Base-by-base conservation (phyloP, 2,329 filamentous ascomycete genomes). In the Diatrype stigma region DNA sequence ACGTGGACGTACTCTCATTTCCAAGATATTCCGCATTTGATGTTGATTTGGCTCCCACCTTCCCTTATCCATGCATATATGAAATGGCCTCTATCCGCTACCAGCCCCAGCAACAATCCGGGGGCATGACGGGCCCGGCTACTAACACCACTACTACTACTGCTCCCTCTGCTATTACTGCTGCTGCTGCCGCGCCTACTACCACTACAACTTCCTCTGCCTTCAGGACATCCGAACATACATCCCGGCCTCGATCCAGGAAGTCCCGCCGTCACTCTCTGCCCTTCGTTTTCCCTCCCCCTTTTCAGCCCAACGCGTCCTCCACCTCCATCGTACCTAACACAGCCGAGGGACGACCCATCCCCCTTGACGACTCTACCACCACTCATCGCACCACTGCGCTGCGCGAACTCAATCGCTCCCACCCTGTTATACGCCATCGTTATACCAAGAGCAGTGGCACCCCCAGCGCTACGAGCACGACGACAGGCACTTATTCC, bases 361-460 rank as follows among this genome's bases (percentile, higher is more conserved):
- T 81, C 44, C 78, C 78, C 7, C 70, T 85, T 48, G 78, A 83
- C 66, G 74, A 80, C 66, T 74, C 72, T 54, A 81, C 77, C 3
- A 74, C 77, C 47, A 74, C 80, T 45, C 71, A 81, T 60, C 76
- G 79, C 55, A 84, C 80, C n/a, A 79, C 78, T 17, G 80, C 81
- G 45, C 70, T 85, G 47, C 78, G 81, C 49, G 78, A 83, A 63
- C 71, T 85, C 53, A 85, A 81, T 66, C 75, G 70, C 60, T 77
- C 76, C 58, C 81, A 80, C 51, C 79, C 80, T 6, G 80, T 77
- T 47, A 51, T 56, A 14, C 75, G 77, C 42, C 80, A 79, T 62
- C 77, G 74, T 56, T 81, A 79, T 70, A 71, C 78, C 52, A 79
- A 81, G 64, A 79, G 79, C 22, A 76, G 77, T 12, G 77, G 78